Evolutionary conservation across 495 filamentous ascomycete species (phyloP).

Genomic region (Cenococcum geophilum): DNA sequence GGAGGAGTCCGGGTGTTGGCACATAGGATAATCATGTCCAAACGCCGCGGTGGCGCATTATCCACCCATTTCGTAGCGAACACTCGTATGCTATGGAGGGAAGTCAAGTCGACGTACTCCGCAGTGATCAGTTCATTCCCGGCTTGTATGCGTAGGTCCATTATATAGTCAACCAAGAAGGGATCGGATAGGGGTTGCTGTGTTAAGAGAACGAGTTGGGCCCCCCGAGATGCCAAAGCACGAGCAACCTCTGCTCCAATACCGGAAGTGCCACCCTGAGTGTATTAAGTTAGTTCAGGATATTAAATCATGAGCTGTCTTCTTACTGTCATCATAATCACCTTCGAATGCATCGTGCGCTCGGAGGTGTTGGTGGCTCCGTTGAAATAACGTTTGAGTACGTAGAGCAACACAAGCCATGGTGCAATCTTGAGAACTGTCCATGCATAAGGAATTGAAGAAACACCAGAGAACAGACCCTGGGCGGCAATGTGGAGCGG

Average conservation of each 20-base stretch:
- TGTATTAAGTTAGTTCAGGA: conserved; percentile 17
- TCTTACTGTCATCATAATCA: conserved; percentile 80
- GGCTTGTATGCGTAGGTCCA: conserved; percentile 74
- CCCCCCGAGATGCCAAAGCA: conserved; percentile 73
- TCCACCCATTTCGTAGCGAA: conserved; percentile 99
- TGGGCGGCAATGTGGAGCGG: conserved; percentile 67
- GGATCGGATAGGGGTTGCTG: conserved; percentile 71
- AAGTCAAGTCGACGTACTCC: conserved; percentile 85
- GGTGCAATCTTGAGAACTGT: conserved; percentile 53
- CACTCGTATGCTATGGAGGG: conserved; percentile 75
- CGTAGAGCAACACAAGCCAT: conserved; percentile 52
- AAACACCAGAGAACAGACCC: conserved; percentile 56
- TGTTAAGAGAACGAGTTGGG: conserved; percentile 86
- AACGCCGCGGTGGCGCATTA: conserved; percentile 81
- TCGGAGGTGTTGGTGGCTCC: conserved; percentile 72
- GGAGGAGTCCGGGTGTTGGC: conserved; percentile 67
- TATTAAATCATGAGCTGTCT: background rate
- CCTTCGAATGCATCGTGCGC: conserved; percentile 83
- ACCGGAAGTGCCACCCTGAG: conserved; percentile 83
- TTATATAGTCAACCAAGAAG: conserved; percentile 87
- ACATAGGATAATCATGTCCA: conserved; percentile 89
- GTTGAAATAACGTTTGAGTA: conserved; percentile 71
- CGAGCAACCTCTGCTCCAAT: conserved; percentile 73
- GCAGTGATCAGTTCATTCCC: conserved; percentile 88
- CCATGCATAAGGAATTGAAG: conserved; percentile 59